Percentiles rank a stretch among this genome's conserved stretches.
Conservation (phyloP, 2,329 filamentous ascomycete genomes). For the Ophiocordyceps sinensis region DNA sequence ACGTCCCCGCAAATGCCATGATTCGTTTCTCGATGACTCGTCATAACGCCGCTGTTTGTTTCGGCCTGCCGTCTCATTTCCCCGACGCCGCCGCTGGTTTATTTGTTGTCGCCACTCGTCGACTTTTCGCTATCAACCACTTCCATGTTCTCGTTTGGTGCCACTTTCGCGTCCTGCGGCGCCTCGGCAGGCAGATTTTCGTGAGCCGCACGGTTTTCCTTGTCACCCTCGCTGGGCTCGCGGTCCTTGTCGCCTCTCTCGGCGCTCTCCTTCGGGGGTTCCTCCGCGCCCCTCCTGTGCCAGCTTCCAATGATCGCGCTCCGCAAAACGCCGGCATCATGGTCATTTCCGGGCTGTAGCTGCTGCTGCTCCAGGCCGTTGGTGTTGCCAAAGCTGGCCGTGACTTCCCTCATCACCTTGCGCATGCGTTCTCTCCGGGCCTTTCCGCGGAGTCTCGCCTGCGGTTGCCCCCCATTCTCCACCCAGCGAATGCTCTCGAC, state of each 20-base stretch:
- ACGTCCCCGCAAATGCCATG: no score
- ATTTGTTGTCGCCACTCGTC: not conserved
- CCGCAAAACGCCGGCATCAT: constrained; percentile 8
- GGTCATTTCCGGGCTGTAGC: constrained; percentile 6
- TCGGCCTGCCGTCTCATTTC: not conserved
- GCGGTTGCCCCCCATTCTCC: constrained; percentile 52
- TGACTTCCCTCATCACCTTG: constrained; percentile 38
- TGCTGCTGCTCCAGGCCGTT: constrained; percentile 9
- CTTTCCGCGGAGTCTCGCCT: constrained; percentile 40
- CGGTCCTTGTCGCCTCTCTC: constrained; percentile 15
- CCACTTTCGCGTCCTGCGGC: constrained; percentile 2
- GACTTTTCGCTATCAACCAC: constrained; percentile 12
- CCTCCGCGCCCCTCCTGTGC: constrained; percentile 16
- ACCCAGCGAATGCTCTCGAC: constrained; percentile 75
- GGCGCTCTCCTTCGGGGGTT: constrained; percentile 7
- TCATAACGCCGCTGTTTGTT: not conserved
- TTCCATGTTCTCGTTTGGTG: constrained; percentile 15
- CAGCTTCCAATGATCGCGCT: constrained; percentile 19
- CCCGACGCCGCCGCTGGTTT: not conserved
- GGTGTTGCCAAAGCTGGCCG: constrained; percentile 18
- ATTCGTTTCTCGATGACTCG: no score
- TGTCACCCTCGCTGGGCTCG: constrained; percentile 24
- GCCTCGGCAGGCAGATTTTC: constrained; percentile 4
- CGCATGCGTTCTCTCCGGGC: constrained; percentile 41
- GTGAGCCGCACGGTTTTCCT: constrained; percentile 27